These are phyloP conservation scores for Buddleja alternifolia DNA, from an alignment of 257 asterid genomes.

Conservation along the genomic window DNA sequence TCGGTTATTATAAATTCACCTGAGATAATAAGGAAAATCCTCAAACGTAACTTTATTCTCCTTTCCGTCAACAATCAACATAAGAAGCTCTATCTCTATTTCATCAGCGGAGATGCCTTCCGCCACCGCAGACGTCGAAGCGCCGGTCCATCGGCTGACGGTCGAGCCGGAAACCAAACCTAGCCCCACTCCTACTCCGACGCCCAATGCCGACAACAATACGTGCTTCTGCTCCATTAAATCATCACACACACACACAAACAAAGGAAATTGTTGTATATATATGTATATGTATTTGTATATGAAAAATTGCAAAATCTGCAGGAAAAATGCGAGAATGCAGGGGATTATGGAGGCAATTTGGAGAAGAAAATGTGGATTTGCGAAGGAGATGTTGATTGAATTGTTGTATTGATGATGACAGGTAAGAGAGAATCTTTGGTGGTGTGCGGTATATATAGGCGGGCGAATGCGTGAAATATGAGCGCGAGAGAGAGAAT, in stretches of 20 bases:
- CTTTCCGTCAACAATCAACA: slow-evolving; percentile 67
- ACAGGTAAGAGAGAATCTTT: slow-evolving; percentile 17
- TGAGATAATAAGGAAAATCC: slow-evolving; percentile 86
- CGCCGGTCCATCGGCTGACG: slow-evolving; percentile 60
- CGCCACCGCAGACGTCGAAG: slow-evolving; percentile 40
- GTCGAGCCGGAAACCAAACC: slow-evolving; percentile 83
- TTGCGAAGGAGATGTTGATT: slow-evolving; percentile 52
- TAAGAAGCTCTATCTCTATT: slow-evolving; percentile 68
- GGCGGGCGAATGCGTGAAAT: slow-evolving; percentile 27
- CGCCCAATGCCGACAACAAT: slow-evolving; percentile 88
- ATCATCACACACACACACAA: slow-evolving; percentile 12
- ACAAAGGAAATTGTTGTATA: neutral
- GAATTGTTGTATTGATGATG: slow-evolving; percentile 15
- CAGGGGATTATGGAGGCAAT: slow-evolving; percentile 5
- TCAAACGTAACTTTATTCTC: slow-evolving; percentile 57
- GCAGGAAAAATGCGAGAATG: slow-evolving; percentile 24
- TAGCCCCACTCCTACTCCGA: slow-evolving; percentile 89
- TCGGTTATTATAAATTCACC: slow-evolving; percentile 43
- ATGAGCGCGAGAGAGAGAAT: slow-evolving; percentile 4
- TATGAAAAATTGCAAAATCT: slow-evolving; percentile 14
- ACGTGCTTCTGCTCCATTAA: slow-evolving; percentile 92
- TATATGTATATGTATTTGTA: too few species aligned
- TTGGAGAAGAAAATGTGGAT: slow-evolving; percentile 38
- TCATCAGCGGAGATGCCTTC: slow-evolving; percentile 63
- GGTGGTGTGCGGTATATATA: slow-evolving; percentile 34